Evolutionary conservation across 2,329 filamentous ascomycete genomes (phyloP).

Genomic region (Exophiala viscosa): DNA sequence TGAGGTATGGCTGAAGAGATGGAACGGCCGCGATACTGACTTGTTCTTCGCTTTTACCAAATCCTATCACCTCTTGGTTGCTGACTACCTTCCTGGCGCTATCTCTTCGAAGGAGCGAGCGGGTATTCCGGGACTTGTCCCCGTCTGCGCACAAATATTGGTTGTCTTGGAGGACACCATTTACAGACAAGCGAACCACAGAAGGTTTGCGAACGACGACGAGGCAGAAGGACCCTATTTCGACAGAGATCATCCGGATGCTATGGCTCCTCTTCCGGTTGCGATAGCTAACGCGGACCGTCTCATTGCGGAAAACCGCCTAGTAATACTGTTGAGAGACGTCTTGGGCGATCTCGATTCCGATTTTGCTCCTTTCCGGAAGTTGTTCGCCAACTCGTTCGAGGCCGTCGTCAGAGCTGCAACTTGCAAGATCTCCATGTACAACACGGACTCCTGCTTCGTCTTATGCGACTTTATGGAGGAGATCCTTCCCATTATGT

Average conservation of each 20-base stretch:
- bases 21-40: slow-evolving; percentile 83
- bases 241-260: slow-evolving; percentile 63
- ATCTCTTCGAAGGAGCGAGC: slow-evolving; percentile 54
- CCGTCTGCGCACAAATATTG: slow-evolving; percentile 78
- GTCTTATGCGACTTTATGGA: slow-evolving; percentile 89
- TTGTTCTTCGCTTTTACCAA: slow-evolving; percentile 90
- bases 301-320: slow-evolving; percentile 82
- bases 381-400: slow-evolving; percentile 74
- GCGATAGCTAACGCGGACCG: slow-evolving; percentile 67
- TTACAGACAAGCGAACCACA: slow-evolving; percentile 54
- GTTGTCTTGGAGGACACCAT: slow-evolving; percentile 77
- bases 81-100: slow-evolving; percentile 64
- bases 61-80: slow-evolving; percentile 74
- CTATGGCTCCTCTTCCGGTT: slow-evolving; percentile 60
- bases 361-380: slow-evolving; percentile 54
- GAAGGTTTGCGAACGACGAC: slow-evolving; percentile 40
- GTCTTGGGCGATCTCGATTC: slow-evolving; percentile 63
- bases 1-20: slow-evolving; percentile 71
- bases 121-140: slow-evolving; percentile 70
- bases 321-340: slow-evolving; percentile 78
- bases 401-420: slow-evolving; percentile 68
- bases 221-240: slow-evolving; percentile 58
- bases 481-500: slow-evolving; percentile 67
- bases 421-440: slow-evolving; percentile 71
- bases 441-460: slow-evolving; percentile 79